Percentiles rank a stretch among this genome's conserved stretches.
These are phyloP conservation scores for Eremochloa ophiuroides DNA, from an alignment of 176 grass and related monocot genomes.

Conservation along the genomic window DNA sequence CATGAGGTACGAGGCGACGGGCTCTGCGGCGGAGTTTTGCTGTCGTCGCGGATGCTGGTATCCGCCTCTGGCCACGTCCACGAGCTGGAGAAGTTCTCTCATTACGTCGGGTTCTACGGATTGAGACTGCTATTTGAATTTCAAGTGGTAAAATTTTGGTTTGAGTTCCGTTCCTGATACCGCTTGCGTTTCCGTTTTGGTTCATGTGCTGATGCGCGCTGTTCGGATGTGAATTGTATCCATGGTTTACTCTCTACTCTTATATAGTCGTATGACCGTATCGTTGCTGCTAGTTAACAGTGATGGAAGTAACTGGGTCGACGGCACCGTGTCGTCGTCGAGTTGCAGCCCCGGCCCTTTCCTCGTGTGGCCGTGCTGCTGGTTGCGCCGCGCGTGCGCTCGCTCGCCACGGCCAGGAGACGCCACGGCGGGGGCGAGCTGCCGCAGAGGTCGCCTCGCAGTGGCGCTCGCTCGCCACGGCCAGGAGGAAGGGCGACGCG, in stretches of 20 bases:
- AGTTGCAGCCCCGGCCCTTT: no score
- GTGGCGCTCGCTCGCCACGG: no score
- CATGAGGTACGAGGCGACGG: slow-evolving; percentile 40
- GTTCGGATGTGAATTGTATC: neutral
- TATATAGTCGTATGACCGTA: no score
- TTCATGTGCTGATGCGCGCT: neutral
- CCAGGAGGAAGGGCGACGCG: no score
- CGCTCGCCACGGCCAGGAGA: no score
- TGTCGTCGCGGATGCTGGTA: slow-evolving; percentile 54
- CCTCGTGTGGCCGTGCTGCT: no score
- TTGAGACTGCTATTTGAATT: neutral
- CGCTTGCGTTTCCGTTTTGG: neutral
- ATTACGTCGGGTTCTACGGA: slow-evolving; percentile 51
- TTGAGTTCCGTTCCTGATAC: neutral
- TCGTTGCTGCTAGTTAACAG: neutral
- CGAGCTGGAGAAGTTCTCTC: slow-evolving; percentile 77
- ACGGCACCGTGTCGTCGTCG: no score
- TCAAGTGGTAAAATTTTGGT: neutral
- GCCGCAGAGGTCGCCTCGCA: no score
- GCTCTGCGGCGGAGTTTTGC: neutral
- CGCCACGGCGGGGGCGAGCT: no score
- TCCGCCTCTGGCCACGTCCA: slow-evolving; percentile 49
- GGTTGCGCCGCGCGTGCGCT: no score
- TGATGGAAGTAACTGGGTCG: neutral
- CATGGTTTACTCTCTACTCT: no score